Percentiles rank a stretch among this genome's conserved stretches.
These are phyloP conservation scores for Penicillium concentricum DNA, from an alignment of 2,329 filamentous ascomycete species.

Conservation along the genomic window DNA sequence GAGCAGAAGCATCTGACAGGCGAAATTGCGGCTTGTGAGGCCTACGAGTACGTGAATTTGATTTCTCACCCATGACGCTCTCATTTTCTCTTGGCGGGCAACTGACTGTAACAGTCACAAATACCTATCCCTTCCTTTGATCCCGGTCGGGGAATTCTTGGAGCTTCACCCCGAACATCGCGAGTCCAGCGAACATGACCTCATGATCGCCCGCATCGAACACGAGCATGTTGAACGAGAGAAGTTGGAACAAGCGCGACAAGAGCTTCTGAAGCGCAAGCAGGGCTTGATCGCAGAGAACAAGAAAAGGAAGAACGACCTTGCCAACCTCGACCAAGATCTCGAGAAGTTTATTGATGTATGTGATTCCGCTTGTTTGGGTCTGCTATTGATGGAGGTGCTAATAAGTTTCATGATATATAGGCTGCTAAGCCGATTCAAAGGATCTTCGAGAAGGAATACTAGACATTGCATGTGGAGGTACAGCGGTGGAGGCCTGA, in stretches of 20 bases:
- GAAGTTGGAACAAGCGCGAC: conserved; percentile 77
- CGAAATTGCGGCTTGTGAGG: conserved; percentile 87
- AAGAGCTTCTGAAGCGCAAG: conserved; percentile 72
- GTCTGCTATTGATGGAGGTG: neutral
- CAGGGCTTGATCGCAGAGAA: conserved; percentile 71
- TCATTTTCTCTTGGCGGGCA: conserved; percentile 2
- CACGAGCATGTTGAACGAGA: conserved; percentile 85
- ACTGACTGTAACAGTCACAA: conserved; percentile 57
- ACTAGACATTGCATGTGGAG: conserved; percentile 28
- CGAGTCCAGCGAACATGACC: conserved; percentile 69
- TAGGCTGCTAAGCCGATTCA: conserved; percentile 86
- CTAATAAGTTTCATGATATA: conserved; percentile 9
- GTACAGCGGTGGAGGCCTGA: conserved; percentile 5
- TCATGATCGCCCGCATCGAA: conserved; percentile 88
- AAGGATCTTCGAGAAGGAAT: conserved; percentile 76
- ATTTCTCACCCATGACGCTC: neutral
- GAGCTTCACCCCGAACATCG: conserved; percentile 70
- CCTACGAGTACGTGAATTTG: conserved; percentile 72
- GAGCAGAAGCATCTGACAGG: conserved; percentile 87
- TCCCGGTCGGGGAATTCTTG: conserved; percentile 80
- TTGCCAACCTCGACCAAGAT: conserved; percentile 87
- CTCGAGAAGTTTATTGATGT: conserved; percentile 92
- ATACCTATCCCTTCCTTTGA: conserved; percentile 80
- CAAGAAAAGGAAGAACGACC: conserved; percentile 88
- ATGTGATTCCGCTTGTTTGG: conserved; percentile 33